These are phyloP conservation scores for Oxyria digyna DNA, from an alignment of 148 eudicot species.

Conservation along the genomic window DNA sequence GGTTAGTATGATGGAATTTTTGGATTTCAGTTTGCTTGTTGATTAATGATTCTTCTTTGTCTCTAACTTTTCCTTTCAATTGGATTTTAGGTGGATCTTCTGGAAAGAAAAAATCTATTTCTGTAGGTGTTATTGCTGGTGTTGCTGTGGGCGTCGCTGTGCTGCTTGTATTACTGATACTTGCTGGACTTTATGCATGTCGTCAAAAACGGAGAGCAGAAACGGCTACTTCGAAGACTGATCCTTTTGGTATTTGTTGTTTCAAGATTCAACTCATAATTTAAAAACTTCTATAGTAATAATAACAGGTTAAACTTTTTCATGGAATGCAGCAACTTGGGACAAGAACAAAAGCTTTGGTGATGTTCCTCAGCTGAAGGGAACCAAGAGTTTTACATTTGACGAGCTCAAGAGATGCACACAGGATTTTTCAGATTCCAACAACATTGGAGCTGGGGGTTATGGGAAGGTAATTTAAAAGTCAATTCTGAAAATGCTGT, in stretches of 20 bases:
- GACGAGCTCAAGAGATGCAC: conserved; percentile 63
- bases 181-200: conserved; percentile 45
- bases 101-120: conserved; percentile 21
- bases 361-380: conserved; percentile 58
- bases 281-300: neutral
- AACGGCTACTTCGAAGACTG: conserved; percentile 31
- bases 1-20: conserved; percentile 19
- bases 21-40: conserved; percentile 1
- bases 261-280: neutral
- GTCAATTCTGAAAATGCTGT: neutral
- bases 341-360: conserved; percentile 38
- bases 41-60: neutral
- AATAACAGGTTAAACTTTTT: neutral
- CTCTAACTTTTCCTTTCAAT: neutral
- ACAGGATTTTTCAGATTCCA: conserved; percentile 48
- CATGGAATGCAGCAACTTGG: conserved; percentile 69
- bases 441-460: conserved; percentile 66
- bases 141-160: conserved; percentile 32
- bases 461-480: conserved; percentile 54
- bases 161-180: conserved; percentile 28
- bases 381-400: conserved; percentile 60
- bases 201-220: conserved; percentile 46
- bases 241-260: conserved; percentile 41
- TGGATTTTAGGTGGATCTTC: conserved; percentile 6
- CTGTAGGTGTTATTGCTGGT: conserved; percentile 31